Evolutionary conservation across 305 asterid genomes (phyloP), one percentile per base, ranked within the genome.

Genomic region (Ruellia speciosa): DNA sequence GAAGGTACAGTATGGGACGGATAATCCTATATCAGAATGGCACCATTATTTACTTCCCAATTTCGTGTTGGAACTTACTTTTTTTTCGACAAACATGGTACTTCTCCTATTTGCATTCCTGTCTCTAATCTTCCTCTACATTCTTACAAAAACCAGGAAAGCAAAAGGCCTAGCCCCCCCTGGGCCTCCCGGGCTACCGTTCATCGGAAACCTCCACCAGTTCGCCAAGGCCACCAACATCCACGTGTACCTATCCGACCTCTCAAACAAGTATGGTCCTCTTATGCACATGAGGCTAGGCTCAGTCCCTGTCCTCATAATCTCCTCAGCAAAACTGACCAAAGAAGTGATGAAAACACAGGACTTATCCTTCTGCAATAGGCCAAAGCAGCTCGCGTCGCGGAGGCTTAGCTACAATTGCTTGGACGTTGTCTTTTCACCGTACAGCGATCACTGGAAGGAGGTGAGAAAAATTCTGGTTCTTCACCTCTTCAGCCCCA

Each of bases 401-500:
- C 41, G 6, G 39, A 53, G 20, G 28, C n/a, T 53, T 9, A 9
- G 17, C 18, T 53, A 53, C 41, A n/a, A 14, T 12, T 28, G 18
- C 11, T 0, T 10, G 18, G 41, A 53, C 41, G 11, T 53, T 0
- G 58, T 6, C 12, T 53, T 53, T 53, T 9, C 58, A 7, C 58
- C 58, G 0, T 53, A 53, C 58, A 31, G 13, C 17, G 58, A 53
- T 18, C 9, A 28, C 2, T 53, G 58, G 58, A 53, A n/a, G 58
- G 58, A 53, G 39, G 16, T 16, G 0, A 53, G 41, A 7, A 53
- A 53, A 9, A 53, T 53, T 14, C 10, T 15, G 4, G 58, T 49
- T 3, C 34, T 66, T 43, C 67, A 71, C 48, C 71, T 73, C 0
- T 63, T 77, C 0, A 65, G 73, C 39, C 0, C n/a, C 3, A 65